Conservation (phyloP, 352 stramenopile genomes). For the Blastocystis sp. region DNA sequence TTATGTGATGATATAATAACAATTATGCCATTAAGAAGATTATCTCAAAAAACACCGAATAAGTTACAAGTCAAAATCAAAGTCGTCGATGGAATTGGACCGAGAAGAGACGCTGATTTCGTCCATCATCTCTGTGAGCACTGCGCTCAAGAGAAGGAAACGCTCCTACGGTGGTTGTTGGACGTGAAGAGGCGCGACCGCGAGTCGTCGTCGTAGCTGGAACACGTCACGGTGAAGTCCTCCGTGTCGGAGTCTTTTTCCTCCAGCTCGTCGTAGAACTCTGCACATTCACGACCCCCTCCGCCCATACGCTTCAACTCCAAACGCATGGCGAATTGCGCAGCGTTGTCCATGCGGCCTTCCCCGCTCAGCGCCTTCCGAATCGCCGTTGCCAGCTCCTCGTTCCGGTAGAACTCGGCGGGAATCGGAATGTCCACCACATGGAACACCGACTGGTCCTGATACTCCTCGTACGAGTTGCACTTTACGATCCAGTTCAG, state of each 20-base stretch:
- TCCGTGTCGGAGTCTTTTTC: conserved; percentile 48
- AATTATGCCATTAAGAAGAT: neutral
- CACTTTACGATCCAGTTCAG: conserved; percentile 36
- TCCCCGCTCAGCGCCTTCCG: neutral
- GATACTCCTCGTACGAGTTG: conserved; percentile 20
- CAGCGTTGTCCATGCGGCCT: conserved; percentile 32
- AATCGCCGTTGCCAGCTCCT: conserved; percentile 13
- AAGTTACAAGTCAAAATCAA: conserved; percentile 51
- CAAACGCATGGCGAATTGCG: neutral
- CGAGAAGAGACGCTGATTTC: conserved; percentile 39
- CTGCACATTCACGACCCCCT: neutral
- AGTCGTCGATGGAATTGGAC: conserved; percentile 47
- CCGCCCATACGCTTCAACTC: neutral
- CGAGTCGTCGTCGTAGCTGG: conserved; percentile 42
- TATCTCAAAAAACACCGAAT: neutral
- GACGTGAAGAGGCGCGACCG: conserved; percentile 42
- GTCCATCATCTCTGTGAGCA: conserved; percentile 52
- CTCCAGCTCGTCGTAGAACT: conserved; percentile 46
- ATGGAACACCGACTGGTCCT: conserved; percentile 35
- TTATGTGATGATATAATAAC: too few species aligned
- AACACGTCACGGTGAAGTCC: conserved; percentile 45
- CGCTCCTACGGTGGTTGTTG: conserved; percentile 12
- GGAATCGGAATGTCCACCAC: conserved; percentile 41
- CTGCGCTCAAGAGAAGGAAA: neutral
- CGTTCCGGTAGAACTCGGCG: neutral